Evolutionary conservation across 805 yeast species (phyloP), one percentile per base, ranked within the genome.

Genomic region (Yamadazyma laniorum): DNA sequence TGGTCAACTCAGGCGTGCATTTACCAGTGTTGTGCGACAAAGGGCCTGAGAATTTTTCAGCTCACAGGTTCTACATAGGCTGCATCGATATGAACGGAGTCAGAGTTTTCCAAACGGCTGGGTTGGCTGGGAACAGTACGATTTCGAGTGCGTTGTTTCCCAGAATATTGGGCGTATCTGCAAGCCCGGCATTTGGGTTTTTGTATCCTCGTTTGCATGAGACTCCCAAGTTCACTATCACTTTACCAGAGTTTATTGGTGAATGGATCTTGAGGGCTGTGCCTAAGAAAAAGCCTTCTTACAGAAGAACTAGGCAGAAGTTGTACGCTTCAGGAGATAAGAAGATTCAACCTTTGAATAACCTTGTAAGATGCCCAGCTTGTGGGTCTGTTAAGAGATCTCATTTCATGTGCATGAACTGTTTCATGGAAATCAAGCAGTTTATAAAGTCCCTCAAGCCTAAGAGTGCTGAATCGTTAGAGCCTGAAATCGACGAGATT

Each of bases 381-480:
- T 91, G 99, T 67, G 99, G 99, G 30, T 83, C 85, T 45, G 83
- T 79, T 51, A 93, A 91, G 65, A 75, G 96, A 55, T 80, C 93
- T 1, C 95, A 93, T 61, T 80, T 89, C 40, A 71, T 91, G 52
- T 91, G 99, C 65, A 87, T 88, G 95, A 77, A 85, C 55, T 91
- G 99, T 67, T 90, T 87, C 41, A 78, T 75, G 22, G 89, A 89
- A 57, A 84, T 93, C 55, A 82, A 79, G 58, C 69, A 75, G 40
- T 70, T 83, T 30, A 87, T 96, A 86, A 82, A 77, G 50, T 64
- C 62, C 25, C 69, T 71, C 40, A 67, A 66, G 53, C 49, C 51
- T 7, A 52, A 47, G 39, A 25, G 35, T 21, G 23, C 34, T 9
- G 29, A 42, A 34, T 15, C 29, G 5, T 13, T 29, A 6, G 38